Base-by-base conservation (phyloP, 1,284 basidiomycete genomes). In the Phylloporus sp. region DNA sequence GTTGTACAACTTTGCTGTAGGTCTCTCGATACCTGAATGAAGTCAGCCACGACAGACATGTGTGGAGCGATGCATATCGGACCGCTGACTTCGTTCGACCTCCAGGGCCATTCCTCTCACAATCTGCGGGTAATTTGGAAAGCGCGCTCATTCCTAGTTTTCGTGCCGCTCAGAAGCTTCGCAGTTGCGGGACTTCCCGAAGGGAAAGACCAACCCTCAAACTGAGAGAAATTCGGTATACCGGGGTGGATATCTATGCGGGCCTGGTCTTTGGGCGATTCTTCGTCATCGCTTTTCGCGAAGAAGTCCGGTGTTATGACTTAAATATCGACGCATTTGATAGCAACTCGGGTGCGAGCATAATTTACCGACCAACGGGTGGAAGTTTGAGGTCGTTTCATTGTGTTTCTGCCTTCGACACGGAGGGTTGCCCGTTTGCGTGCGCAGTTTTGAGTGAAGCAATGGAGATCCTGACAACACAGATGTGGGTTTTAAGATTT, bases 241-340 rank as follows among this genome's bases (percentile, higher is more conserved):
- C 29, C 2, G 37, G n/a, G 15, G 8, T 24, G 29, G 40, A 17
- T 12, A 56, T 56, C 31, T 6, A 28, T 20, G 60, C 57, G 3
- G 50, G 32, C 39, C 44, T 70, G 55, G n/a, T 70, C 28, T 70
- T 70, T 50, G 61, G 69, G 13, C 70, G 69, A 13, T 72, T 69
- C 50, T 34, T 70, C 26, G 11, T 72, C 44, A 3, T 72, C 40
- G 63, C 69, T 22, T 34, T 69, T 32, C 50, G 44, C 34, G 54
- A 70, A n/a, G 66, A 69, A 62, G 58, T 72, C 13, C 66, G 66
- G 4, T 70, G 66, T 18, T 72, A 72, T 50, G 70, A 70, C 58
- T 52, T 70, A 53, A 62, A 44, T 34, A 32, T 63, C 47, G 49
- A 50, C 49, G 49, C 49, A 22, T 31, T 50, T 12, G 49, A 50